phyloP scores from a whole-genome alignment of 495 filamentous ascomycete species.

The Aspergillus egyptiacus region DNA sequence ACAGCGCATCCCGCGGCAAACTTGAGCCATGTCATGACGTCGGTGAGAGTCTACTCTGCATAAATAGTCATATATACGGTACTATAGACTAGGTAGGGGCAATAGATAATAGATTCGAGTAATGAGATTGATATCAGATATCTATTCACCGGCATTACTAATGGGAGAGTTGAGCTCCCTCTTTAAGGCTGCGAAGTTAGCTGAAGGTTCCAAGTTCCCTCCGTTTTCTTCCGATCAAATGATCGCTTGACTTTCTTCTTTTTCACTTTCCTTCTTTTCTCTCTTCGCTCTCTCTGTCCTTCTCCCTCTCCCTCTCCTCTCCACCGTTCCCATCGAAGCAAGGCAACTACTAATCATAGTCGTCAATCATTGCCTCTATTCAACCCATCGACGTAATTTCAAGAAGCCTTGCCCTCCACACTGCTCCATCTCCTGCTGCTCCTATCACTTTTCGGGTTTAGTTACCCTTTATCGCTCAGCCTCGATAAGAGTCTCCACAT shows the following conservation, averaged over 20 bases:
- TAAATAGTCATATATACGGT: not conserved
- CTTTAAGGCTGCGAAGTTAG: too few relatives aligned
- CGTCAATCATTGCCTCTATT: too few relatives aligned
- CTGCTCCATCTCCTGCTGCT: not conserved
- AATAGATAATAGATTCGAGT: conserved; percentile 2
- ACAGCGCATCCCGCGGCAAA: not conserved
- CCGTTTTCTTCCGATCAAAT: conserved; percentile 1
- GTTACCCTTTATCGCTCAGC: conserved; percentile 2
- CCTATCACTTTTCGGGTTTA: conserved; percentile 5
- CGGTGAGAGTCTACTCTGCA: too few relatives aligned
- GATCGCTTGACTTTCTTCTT: not conserved
- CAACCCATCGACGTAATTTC: not conserved
- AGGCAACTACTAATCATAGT: too few relatives aligned
- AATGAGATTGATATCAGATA: not conserved
- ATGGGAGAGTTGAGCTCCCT: conserved; percentile 2
- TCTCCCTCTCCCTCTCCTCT: not conserved
- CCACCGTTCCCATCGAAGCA: not conserved
- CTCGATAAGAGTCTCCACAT: conserved; percentile 14
- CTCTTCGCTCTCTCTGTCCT: not conserved
- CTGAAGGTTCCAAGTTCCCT: too few relatives aligned
- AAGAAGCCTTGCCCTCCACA: not conserved
- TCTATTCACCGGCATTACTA: conserved; percentile 9
- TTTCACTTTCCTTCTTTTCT: not conserved
- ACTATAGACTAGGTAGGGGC: not conserved
- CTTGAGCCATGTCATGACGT: not conserved